These are phyloP conservation scores for Penstemon newberryi DNA, from an alignment of 257 asterid species.

Conservation along the genomic window DNA sequence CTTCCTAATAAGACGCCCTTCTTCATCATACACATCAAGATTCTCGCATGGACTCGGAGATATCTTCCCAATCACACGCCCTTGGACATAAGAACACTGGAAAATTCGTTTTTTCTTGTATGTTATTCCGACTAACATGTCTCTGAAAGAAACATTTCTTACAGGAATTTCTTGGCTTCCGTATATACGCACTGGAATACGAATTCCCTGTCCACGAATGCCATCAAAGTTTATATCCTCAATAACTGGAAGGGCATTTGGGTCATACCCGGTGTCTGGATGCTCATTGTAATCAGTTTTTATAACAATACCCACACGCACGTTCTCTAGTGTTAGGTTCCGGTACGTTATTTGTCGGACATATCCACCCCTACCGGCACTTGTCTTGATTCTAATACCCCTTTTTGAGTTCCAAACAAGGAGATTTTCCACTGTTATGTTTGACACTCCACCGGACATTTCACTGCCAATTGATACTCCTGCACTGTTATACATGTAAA, in stretches of 20 bases:
- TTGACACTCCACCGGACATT: constrained; percentile 95
- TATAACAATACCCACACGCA: constrained; percentile 85
- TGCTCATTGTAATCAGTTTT: constrained; percentile 93
- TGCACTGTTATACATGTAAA: constrained; percentile 57
- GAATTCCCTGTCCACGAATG: constrained; percentile 73
- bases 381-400: constrained; percentile 84
- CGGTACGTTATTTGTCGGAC: constrained; percentile 61
- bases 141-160: constrained; percentile 57
- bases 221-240: constrained; percentile 64
- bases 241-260: constrained; percentile 70
- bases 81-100: constrained; percentile 83
- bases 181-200: constrained; percentile 87
- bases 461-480: constrained; percentile 95
- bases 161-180: constrained; percentile 83
- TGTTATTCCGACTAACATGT: constrained; percentile 78
- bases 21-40: constrained; percentile 73
- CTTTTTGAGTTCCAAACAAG: constrained; percentile 86
- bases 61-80: constrained; percentile 75
- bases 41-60: constrained; percentile 82
- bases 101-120: constrained; percentile 87
- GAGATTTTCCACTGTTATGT: constrained; percentile 67
- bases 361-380: constrained; percentile 84
- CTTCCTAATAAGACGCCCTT: constrained; percentile 53
- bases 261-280: constrained; percentile 74
- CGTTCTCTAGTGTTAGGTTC: constrained; percentile 73